A percentile compares a stretch with the other conserved stretches of the same genome.
These are phyloP conservation scores for Akanthomyces muscarius DNA, from an alignment of 2,329 filamentous ascomycete genomes.

Conservation along the genomic window DNA sequence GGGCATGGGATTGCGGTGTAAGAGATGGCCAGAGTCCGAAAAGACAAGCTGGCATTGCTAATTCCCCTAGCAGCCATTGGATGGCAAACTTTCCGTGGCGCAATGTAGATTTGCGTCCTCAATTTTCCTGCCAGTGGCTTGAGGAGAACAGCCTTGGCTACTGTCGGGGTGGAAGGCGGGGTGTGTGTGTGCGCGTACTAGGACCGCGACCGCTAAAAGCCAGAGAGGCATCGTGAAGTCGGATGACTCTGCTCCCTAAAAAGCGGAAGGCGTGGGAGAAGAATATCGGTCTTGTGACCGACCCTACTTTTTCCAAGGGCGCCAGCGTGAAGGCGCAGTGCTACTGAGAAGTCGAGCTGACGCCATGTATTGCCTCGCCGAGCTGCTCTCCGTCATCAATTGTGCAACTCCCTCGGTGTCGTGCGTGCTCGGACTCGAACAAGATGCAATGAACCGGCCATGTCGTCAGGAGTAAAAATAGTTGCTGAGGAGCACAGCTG, in stretches of 20 bases:
- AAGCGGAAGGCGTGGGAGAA: background rate
- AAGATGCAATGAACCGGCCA: background rate
- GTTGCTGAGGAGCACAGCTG: no score
- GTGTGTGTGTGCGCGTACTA: background rate
- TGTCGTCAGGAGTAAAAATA: no score
- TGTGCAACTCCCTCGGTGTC: background rate
- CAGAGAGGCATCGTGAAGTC: constrained; percentile 8
- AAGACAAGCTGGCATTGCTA: background rate
- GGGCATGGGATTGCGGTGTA: background rate
- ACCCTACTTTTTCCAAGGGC: background rate
- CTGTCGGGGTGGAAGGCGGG: no score
- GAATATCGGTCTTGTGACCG: constrained; percentile 10
- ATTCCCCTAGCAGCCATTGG: background rate
- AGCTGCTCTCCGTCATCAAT: constrained; percentile 4
- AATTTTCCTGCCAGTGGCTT: background rate
- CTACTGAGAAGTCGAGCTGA: background rate
- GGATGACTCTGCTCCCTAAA: background rate
- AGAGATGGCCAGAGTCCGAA: background rate
- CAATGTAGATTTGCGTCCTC: background rate
- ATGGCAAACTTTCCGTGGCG: background rate
- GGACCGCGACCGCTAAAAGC: background rate
- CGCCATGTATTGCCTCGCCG: constrained; percentile 4
- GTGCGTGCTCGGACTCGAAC: background rate
- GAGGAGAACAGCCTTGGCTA: no score
- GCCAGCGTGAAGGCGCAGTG: background rate